Evolutionary conservation across 2,329 filamentous ascomycete species (phyloP), one percentile per base, ranked within the genome.

Genomic region (Clarireedia homoeocarpa): DNA sequence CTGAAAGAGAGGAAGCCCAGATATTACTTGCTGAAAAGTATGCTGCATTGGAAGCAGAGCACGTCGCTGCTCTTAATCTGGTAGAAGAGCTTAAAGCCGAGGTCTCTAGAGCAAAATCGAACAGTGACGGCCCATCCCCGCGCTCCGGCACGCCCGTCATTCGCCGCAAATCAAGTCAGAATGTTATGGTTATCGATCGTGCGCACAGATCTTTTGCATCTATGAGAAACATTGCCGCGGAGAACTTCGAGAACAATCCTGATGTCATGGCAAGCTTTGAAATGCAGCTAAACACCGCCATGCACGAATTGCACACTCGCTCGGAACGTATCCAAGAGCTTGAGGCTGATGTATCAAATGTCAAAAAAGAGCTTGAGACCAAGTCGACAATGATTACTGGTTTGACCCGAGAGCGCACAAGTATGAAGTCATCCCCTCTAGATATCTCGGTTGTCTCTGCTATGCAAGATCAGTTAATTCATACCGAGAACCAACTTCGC

Each of bases 301-400:
- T 96, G 85, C 89, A 94, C 65, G 94, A 99, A 69, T 77, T 99
- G 36, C 88, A 96, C 62, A 79, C 79, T 9, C 84, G 91, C 44
- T 91, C 91, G 40, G 91, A 97, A 70, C 85, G 91, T 27, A 91
- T 96, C 53, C 89, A 95, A 67, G 85, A 91, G 65, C 77, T 99
- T 14, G 94, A 99, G 71, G 84, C 84, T 5, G 92, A 96, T 63
- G 82, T 96, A 56, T 77, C 84, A 26, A 85, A 83, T 4, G 83
- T 91, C 23, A 94, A 89, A 75, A 96, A 91, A 75, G 94, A 99
- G 71, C 95, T 97, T 86, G 94, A 99, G 69, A 85, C 82, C 60
- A 99, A 99, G 80, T 91, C 92, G 77, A 89, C 89, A 30, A 91
- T 99, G 68, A 97, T 99, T 64, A 89, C 90, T 30, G 94, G 94